Percentiles rank a stretch among this genome's conserved stretches.
Evolutionary conservation across 148 eudicot species (phyloP).

Genomic region (Rhododendron ferrugineum): DNA sequence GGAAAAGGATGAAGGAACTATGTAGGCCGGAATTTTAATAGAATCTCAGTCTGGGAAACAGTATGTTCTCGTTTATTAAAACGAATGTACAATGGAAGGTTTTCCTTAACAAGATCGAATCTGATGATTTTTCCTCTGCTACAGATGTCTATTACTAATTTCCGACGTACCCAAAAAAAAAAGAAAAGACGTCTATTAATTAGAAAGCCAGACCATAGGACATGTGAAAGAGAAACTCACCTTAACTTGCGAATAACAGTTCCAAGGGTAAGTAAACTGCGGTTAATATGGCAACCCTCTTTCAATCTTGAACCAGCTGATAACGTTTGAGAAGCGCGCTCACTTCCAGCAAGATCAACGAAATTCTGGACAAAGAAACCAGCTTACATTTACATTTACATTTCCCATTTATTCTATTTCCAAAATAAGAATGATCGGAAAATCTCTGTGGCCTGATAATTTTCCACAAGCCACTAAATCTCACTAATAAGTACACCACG

Average conservation of each 20-base stretch:
- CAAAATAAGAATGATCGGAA: background rate
- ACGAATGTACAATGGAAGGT: background rate
- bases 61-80: background rate
- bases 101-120: background rate
- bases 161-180: too few relatives aligned
- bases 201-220: background rate
- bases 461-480: background rate
- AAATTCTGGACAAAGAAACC: slow-evolving; percentile 52
- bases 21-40: background rate
- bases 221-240: slow-evolving; percentile 23
- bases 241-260: slow-evolving; percentile 87
- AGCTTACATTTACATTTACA: background rate
- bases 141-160: background rate
- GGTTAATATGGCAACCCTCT: slow-evolving; percentile 92
- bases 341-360: slow-evolving; percentile 98
- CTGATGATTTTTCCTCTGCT: background rate
- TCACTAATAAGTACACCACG: slow-evolving; percentile 4
- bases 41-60: background rate
- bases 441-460: background rate
- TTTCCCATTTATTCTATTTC: background rate
- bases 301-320: slow-evolving; percentile 75
- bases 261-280: slow-evolving; percentile 82
- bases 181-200: background rate
- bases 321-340: slow-evolving; percentile 85
- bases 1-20: background rate